Evolutionary conservation across 176 grass and related monocot genomes (phyloP).

Genomic region (bread wheat (Triticum aestivum)): DNA sequence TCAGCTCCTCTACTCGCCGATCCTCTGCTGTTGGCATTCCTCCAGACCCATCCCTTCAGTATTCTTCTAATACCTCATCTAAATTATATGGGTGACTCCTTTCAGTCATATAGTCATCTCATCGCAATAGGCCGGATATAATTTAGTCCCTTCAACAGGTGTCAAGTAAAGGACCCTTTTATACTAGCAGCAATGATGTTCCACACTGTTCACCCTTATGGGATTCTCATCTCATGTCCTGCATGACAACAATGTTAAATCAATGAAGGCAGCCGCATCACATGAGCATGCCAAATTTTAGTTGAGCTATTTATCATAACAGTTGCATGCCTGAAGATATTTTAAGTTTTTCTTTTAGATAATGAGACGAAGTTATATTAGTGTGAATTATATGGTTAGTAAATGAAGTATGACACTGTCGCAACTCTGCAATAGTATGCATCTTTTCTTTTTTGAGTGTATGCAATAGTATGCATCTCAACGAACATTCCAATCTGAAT

Average conservation of each 20-base stretch:
- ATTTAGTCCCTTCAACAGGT: background rate
- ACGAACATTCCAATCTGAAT: too few relatives aligned
- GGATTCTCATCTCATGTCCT: background rate
- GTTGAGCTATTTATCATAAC: background rate
- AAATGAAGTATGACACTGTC: background rate
- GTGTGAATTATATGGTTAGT: background rate
- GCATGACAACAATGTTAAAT: background rate
- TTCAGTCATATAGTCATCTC: background rate
- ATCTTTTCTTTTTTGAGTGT: too few relatives aligned
- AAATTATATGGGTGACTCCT: background rate
- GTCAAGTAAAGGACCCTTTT: background rate
- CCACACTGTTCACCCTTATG: background rate
- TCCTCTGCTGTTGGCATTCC: too few relatives aligned
- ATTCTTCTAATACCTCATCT: background rate
- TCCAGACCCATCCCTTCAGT: background rate
- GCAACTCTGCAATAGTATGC: too few relatives aligned
- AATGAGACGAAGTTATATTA: background rate
- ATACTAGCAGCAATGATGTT: background rate
- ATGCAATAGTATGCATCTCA: too few relatives aligned
- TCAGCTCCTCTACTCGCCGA: too few relatives aligned
- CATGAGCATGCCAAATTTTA: background rate
- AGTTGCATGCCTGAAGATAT: background rate
- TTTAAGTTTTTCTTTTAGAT: background rate
- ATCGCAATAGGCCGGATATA: background rate
- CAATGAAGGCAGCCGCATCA: background rate